Percentiles rank a stretch among this genome's conserved stretches.
Conservation (phyloP, 495 filamentous ascomycete species). For the Rostrohypoxylon terebratum region DNA sequence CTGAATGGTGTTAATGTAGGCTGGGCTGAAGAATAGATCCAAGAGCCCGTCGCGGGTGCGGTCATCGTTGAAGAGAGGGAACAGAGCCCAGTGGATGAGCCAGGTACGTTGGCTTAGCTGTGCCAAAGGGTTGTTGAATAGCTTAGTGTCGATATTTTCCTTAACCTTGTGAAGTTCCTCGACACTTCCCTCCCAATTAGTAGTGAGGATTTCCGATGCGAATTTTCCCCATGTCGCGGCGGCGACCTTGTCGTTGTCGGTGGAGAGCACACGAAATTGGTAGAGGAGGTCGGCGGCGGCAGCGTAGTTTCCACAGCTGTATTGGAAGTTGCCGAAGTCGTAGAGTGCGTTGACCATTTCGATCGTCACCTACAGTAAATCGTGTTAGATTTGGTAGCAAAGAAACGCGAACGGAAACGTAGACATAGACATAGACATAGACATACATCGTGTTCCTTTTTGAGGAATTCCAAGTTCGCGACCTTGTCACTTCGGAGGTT, state of each 20-base stretch:
- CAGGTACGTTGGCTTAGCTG: slow-evolving; percentile 95
- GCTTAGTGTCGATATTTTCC: slow-evolving; percentile 88
- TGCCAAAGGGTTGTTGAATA: slow-evolving; percentile 94
- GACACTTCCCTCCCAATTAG: slow-evolving; percentile 94
- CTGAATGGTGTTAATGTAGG: slow-evolving; percentile 99
- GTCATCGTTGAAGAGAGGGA: slow-evolving; percentile 99
- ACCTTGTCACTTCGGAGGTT: slow-evolving; percentile 95
- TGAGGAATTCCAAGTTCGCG: slow-evolving; percentile 94
- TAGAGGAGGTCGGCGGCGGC: slow-evolving; percentile 90
- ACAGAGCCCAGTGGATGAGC: slow-evolving; percentile 98
- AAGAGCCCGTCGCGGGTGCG: slow-evolving; percentile 88
- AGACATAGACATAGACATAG: not conserved
- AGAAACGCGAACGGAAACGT: not conserved
- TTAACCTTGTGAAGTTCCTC: slow-evolving; percentile 95
- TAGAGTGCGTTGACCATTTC: slow-evolving; percentile 96
- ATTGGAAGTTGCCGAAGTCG: slow-evolving; percentile 95
- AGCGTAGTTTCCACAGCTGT: slow-evolving; percentile 92
- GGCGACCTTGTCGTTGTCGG: slow-evolving; percentile 95
- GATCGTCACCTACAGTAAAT: slow-evolving; percentile 71
- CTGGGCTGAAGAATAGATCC: slow-evolving; percentile 94
- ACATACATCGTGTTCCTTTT: slow-evolving; percentile 87
- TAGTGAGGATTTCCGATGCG: slow-evolving; percentile 90
- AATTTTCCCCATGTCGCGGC: slow-evolving; percentile 97
- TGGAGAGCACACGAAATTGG: slow-evolving; percentile 95
- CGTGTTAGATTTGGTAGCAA: slow-evolving; percentile 26